Percentiles rank a stretch among this genome's conserved stretches.
Conservation (phyloP, 176 grass and related monocot genomes). For the Typha latifolia region DNA sequence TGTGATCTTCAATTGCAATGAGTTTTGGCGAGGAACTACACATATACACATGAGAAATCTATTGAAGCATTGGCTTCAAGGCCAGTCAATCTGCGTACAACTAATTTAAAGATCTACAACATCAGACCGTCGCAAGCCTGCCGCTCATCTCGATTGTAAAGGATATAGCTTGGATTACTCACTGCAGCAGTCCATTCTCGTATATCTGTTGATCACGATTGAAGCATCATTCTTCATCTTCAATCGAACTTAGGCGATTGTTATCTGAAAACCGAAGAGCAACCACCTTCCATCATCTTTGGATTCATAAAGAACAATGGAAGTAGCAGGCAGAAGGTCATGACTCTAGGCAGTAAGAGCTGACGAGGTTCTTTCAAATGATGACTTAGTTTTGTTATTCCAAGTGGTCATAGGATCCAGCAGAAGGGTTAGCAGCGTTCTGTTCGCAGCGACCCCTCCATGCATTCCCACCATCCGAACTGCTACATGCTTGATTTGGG, state of each 20-base stretch:
- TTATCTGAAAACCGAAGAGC: no score
- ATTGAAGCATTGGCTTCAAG: background rate
- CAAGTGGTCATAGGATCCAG: background rate
- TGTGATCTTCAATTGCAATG: background rate
- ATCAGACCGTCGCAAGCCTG: no score
- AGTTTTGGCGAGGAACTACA: background rate
- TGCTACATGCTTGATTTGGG: conserved; percentile 54
- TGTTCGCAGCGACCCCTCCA: conserved; percentile 17
- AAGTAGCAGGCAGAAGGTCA: background rate
- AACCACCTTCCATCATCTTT: background rate
- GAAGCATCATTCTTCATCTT: background rate
- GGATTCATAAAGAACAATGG: background rate
- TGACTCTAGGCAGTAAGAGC: background rate
- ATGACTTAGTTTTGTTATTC: background rate
- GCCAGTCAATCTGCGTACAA: no score
- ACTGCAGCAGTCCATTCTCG: background rate
- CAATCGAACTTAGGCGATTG: background rate
- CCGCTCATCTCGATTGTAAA: no score
- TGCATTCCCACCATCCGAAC: conserved; percentile 49
- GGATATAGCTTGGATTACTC: background rate
- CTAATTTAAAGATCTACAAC: no score
- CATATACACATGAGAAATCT: background rate
- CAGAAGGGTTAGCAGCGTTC: background rate
- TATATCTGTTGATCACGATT: background rate
- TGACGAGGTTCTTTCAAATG: background rate